phyloP scores from a whole-genome alignment of 805 yeast species.

The Lachancea sp. region DNA sequence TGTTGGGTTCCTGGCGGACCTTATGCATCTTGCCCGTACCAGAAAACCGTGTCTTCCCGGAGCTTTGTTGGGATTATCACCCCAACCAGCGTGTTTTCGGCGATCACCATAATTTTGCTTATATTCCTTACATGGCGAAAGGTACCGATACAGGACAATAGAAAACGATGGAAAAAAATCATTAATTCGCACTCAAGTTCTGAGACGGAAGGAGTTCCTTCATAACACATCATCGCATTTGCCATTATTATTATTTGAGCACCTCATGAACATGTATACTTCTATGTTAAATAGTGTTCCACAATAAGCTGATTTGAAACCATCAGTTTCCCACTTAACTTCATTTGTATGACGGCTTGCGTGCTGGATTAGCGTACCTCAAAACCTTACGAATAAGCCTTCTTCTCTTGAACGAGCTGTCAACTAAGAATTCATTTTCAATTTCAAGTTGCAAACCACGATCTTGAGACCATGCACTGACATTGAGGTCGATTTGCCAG shows the following conservation, averaged over 20 bases:
- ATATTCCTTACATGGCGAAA: slow-evolving; percentile 49
- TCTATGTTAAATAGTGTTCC: too few relatives aligned
- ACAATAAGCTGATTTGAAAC: too few relatives aligned
- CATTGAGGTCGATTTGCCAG: slow-evolving; percentile 61
- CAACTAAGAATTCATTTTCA: slow-evolving; percentile 46
- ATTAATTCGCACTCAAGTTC: slow-evolving; percentile 49
- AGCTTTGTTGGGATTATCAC: slow-evolving; percentile 58
- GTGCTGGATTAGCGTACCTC: slow-evolving; percentile 39
- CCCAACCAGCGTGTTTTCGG: slow-evolving; percentile 58
- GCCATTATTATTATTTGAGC: slow-evolving; percentile 1
- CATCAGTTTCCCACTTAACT: neutral
- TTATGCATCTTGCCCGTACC: slow-evolving; percentile 72
- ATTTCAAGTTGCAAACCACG: slow-evolving; percentile 35
- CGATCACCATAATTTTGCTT: slow-evolving; percentile 45
- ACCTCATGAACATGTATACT: neutral
- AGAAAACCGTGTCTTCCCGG: slow-evolving; percentile 44
- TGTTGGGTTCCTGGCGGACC: slow-evolving; percentile 90
- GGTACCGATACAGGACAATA: slow-evolving; percentile 65
- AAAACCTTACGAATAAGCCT: slow-evolving; percentile 48
- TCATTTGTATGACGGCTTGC: slow-evolving; percentile 22
- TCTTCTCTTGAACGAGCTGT: slow-evolving; percentile 50
- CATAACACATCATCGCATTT: slow-evolving; percentile 35
- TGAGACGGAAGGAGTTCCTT: slow-evolving; percentile 85
- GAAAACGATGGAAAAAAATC: slow-evolving; percentile 57
- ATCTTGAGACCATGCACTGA: slow-evolving; percentile 45